Evolutionary conservation across 1,284 basidiomycete species (phyloP).

Genomic region (Irpex sp.): DNA sequence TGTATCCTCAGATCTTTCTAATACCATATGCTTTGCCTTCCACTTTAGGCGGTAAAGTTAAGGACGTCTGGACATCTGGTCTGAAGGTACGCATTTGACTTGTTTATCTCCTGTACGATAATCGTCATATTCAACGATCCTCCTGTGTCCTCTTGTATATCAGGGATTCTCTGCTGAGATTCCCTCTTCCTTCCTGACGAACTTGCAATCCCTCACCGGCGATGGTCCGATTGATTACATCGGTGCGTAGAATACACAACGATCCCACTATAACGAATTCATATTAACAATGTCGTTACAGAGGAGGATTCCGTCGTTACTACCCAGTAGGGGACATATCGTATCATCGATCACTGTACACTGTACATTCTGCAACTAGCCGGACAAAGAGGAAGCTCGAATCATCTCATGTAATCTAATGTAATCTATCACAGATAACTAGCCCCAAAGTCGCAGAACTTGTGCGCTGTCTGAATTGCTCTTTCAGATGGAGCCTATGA

Average conservation of each 20-base stretch:
- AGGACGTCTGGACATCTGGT: slow-evolving; percentile 31
- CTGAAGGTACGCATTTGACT: slow-evolving; percentile 24
- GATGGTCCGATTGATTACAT: slow-evolving; percentile 47
- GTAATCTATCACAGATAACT: neutral
- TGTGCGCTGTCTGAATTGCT: no score
- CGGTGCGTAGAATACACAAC: slow-evolving; percentile 33
- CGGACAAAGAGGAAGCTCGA: neutral
- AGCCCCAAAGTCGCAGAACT: no score
- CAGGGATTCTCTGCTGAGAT: slow-evolving; percentile 56
- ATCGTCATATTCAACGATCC: neutral
- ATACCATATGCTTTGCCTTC: neutral
- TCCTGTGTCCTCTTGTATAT: neutral
- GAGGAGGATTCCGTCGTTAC: slow-evolving; percentile 46
- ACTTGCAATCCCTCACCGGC: slow-evolving; percentile 34
- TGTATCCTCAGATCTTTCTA: neutral
- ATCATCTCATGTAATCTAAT: neutral
- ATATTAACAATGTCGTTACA: slow-evolving; percentile 18
- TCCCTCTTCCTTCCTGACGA: slow-evolving; percentile 33
- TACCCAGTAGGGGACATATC: slow-evolving; percentile 31
- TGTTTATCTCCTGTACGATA: neutral
- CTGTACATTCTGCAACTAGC: neutral
- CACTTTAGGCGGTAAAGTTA: slow-evolving; percentile 40
- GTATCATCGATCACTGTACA: neutral
- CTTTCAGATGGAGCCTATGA: no score
- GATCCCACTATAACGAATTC: neutral